Evolutionary conservation across 1,284 basidiomycete species (phyloP).

Genomic region (Afroboletus lepidellus): DNA sequence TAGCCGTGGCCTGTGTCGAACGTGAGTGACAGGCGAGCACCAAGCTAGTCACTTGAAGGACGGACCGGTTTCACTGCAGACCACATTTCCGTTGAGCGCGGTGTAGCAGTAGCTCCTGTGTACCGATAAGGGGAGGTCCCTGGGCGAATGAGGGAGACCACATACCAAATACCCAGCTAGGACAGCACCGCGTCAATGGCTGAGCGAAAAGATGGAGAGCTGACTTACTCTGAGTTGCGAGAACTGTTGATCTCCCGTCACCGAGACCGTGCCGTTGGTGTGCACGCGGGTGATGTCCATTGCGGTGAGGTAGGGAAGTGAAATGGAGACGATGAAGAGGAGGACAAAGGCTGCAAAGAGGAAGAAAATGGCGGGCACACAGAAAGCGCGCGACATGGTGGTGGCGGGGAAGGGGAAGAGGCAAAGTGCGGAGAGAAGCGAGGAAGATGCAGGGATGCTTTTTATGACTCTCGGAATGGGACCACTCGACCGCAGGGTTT

Average conservation of each 20-base stretch:
- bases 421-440: slow-evolving; percentile 1
- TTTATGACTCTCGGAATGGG: slow-evolving; percentile 22
- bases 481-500: neutral
- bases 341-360: slow-evolving; percentile 63
- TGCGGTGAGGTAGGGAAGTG: slow-evolving; percentile 61
- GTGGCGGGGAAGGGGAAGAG: slow-evolving; percentile 2
- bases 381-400: slow-evolving; percentile 55
- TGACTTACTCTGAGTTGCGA: slow-evolving; percentile 56
- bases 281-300: slow-evolving; percentile 63
- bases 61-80: slow-evolving; percentile 16
- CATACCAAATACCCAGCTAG: slow-evolving; percentile 33
- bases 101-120: slow-evolving; percentile 29
- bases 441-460: slow-evolving; percentile 2
- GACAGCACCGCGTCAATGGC: slow-evolving; percentile 10
- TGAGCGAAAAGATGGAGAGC: neutral
- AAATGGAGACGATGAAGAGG: slow-evolving; percentile 65
- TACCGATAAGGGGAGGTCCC: slow-evolving; percentile 6
- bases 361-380: slow-evolving; percentile 62
- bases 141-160: neutral
- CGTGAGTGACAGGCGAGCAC: slow-evolving; percentile 5
- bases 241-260: slow-evolving; percentile 34
- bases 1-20: slow-evolving; percentile 52
- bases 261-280: slow-evolving; percentile 37
- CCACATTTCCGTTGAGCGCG: slow-evolving; percentile 13
- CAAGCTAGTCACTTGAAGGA: slow-evolving; percentile 17